These are phyloP conservation scores for Penicillium flavigenum DNA, from an alignment of 495 filamentous ascomycete genomes.

Conservation along the genomic window DNA sequence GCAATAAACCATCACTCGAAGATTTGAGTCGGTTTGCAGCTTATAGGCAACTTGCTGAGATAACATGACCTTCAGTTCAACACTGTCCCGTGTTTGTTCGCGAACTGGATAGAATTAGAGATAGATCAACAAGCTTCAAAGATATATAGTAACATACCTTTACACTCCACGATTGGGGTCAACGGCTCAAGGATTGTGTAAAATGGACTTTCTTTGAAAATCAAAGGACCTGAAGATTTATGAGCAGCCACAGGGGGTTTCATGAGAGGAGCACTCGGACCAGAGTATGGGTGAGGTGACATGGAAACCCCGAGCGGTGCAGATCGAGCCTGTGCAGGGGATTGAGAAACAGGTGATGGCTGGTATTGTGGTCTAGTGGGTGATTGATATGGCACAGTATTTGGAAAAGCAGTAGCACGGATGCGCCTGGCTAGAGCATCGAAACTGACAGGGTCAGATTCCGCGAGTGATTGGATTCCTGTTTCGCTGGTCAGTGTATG, in stretches of 20 bases:
- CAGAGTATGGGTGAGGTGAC: constrained; percentile 36
- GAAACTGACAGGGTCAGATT: constrained; percentile 32
- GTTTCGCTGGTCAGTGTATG: constrained; percentile 12
- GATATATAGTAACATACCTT: constrained; percentile 53
- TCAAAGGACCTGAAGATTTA: constrained; percentile 33
- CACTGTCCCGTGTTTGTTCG: constrained; percentile 52
- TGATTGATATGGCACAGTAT: constrained; percentile 25
- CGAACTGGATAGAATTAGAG: constrained; percentile 40
- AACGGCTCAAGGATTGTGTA: constrained; percentile 62
- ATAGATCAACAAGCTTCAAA: neutral
- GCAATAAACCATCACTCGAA: constrained; percentile 80
- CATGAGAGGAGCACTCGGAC: constrained; percentile 19
- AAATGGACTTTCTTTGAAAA: constrained; percentile 78
- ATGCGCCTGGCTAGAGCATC: constrained; percentile 36
- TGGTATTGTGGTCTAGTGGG: constrained; percentile 31
- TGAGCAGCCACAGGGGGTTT: constrained; percentile 18
- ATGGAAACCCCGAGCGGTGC: constrained; percentile 29
- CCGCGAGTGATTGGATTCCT: constrained; percentile 41
- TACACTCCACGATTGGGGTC: constrained; percentile 61
- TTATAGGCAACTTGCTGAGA: constrained; percentile 46
- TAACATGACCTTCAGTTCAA: constrained; percentile 55
- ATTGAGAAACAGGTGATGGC: constrained; percentile 23
- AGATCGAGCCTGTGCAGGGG: constrained; percentile 32
- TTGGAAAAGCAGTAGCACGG: constrained; percentile 33
- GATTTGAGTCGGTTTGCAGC: constrained; percentile 51